Evolutionary conservation across 495 filamentous ascomycete species (phyloP), one percentile per base, ranked within the genome.

Genomic region (Barbatosphaeria neglecta): DNA sequence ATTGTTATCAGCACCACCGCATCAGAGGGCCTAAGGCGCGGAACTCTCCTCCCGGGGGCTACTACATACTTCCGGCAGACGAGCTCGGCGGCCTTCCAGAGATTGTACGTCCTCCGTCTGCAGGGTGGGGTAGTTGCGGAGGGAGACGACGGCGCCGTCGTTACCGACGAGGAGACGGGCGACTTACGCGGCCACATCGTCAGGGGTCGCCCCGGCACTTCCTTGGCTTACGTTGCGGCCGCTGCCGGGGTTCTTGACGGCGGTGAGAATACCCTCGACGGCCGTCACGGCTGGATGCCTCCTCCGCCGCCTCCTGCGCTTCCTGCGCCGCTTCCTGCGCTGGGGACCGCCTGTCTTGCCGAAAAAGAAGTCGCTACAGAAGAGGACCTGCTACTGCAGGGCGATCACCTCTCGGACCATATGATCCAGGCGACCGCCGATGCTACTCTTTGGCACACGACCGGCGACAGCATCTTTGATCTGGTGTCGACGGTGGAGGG

Each of bases 141-240:
- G 23, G 56, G 61, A 1, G 58, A 61, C 37, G 59, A 46, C 35
- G 60, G 60, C 6, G 51, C 54, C 24, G 48, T 50, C 42, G 50
- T 64, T 10, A 15, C 59, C 13, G 54, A 58, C 45, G 28, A 42
- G 19, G 38, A 45, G 16, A 50, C 39, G 7, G 54, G 50, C 5
- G 33, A 35, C n/a, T 28, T 60, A 8, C 60, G 55, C 33, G 60
- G 58, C 15, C 50, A 57, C 37, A 46, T 64, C 25, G 35, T 52
- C 1, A 46, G 46, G 19, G 58, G 58, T 42, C 44, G 52, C 35
- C 41, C 56, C 0, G 48, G 40, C 3, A 52, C 52, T 3, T 43
- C 44, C 1, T 37, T 57, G 10, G 56, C 60, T 4, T 61, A 61
- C 38, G 56, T 61, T 6, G 47, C 52, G n/a, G 41, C 48, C 13